Percentiles rank a stretch among this genome's conserved stretches.
phyloP scores from a whole-genome alignment of 2,329 filamentous ascomycete species.

The Hypoxylon sp. region DNA sequence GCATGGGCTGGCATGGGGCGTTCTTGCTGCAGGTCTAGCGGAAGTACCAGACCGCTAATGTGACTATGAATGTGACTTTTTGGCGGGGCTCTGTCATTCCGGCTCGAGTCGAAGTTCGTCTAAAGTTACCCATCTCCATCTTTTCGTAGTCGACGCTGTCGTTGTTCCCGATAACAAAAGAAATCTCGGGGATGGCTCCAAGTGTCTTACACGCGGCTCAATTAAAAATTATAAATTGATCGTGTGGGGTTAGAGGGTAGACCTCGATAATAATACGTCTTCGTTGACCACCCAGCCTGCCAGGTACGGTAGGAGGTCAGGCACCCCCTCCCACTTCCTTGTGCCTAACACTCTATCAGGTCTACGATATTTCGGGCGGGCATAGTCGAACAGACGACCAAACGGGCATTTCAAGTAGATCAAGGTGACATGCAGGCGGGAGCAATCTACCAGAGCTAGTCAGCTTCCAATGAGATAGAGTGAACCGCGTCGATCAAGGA shows the following conservation, averaged over 20 bases:
- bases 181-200: slow-evolving; percentile 22
- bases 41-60: slow-evolving; percentile 22
- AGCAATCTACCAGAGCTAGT: slow-evolving; percentile 33
- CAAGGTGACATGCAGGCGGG: slow-evolving; percentile 43
- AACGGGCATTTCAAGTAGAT: slow-evolving; percentile 40
- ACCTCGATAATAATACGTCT: slow-evolving; percentile 27
- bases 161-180: slow-evolving; percentile 33
- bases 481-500: slow-evolving; percentile 35
- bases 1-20: too few species aligned
- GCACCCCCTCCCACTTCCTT: slow-evolving; percentile 1
- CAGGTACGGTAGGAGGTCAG: slow-evolving; percentile 39
- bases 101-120: slow-evolving; percentile 36
- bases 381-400: slow-evolving; percentile 27
- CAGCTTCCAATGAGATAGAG: slow-evolving; percentile 30
- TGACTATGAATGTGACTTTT: slow-evolving; percentile 19
- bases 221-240: slow-evolving; percentile 35
- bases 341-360: slow-evolving; percentile 15
- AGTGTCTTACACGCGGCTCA: slow-evolving; percentile 27
- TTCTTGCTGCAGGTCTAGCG: slow-evolving; percentile 6
- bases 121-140: slow-evolving; percentile 31
- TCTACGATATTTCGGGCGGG: slow-evolving; percentile 10
- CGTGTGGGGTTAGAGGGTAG: slow-evolving; percentile 30
- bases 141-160: slow-evolving; percentile 19
- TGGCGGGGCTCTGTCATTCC: slow-evolving; percentile 36
- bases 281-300: slow-evolving; percentile 27